phyloP scores from a whole-genome alignment of 306 rosid genomes.

The Cicer chorassanicum region DNA sequence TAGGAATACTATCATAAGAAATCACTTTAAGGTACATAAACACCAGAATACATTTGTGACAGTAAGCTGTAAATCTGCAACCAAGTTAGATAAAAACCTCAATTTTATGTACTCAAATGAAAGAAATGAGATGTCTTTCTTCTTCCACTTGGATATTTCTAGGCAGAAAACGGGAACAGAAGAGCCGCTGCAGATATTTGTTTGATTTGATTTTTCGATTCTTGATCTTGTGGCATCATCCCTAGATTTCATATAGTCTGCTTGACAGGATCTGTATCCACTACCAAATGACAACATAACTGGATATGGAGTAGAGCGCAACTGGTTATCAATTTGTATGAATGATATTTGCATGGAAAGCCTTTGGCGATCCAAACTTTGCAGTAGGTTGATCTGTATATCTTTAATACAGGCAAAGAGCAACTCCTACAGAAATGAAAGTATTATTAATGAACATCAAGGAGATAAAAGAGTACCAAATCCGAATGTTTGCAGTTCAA shows the following conservation, averaged over 20 bases:
- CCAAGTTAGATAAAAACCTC: slow-evolving; percentile 60
- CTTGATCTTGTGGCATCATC: slow-evolving; percentile 52
- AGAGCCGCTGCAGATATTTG: slow-evolving; percentile 50
- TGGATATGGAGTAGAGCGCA: slow-evolving; percentile 88
- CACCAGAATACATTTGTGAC: slow-evolving; percentile 3
- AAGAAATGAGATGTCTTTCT: slow-evolving; percentile 81
- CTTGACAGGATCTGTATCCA: slow-evolving; percentile 58
- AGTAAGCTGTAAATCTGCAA: slow-evolving; percentile 28
- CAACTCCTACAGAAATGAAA: slow-evolving; percentile 68
- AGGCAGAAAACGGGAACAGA: slow-evolving; percentile 69
- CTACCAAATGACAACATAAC: slow-evolving; percentile 77
- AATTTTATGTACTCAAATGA: slow-evolving; percentile 85
- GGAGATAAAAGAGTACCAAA: slow-evolving; percentile 32
- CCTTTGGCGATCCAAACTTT: slow-evolving; percentile 85
- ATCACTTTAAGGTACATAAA: slow-evolving; percentile 4
- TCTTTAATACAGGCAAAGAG: slow-evolving; percentile 74
- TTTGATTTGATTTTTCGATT: slow-evolving; percentile 56
- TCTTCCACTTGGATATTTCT: slow-evolving; percentile 90
- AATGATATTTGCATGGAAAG: slow-evolving; percentile 67
- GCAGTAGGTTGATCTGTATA: slow-evolving; percentile 65
- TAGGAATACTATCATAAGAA: slow-evolving; percentile 43
- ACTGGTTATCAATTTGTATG: slow-evolving; percentile 91
- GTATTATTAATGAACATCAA: slow-evolving; percentile 37
- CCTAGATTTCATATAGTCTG: slow-evolving; percentile 51
- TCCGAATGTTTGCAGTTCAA: slow-evolving; percentile 32